A percentile compares a stretch with the other conserved stretches of the same genome.
These are phyloP conservation scores for Rachicladosporium sp. DNA, from an alignment of 2,329 filamentous ascomycete genomes.

Conservation along the genomic window DNA sequence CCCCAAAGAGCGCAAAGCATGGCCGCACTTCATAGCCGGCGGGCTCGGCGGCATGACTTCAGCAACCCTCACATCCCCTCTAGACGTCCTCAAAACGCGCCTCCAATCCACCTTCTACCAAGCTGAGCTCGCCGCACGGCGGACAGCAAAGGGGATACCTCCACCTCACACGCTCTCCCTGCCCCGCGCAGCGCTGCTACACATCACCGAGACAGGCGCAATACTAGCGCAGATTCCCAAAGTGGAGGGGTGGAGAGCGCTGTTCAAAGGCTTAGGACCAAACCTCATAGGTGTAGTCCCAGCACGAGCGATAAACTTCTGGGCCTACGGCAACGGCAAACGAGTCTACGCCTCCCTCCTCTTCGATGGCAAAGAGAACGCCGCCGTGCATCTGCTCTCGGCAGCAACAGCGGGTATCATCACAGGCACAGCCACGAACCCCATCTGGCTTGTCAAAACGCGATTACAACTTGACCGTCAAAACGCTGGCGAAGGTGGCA, in stretches of 20 bases:
- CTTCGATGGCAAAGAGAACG: conserved; percentile 56
- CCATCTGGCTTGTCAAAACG: conserved; percentile 95
- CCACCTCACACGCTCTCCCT: conserved; percentile 50
- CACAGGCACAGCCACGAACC: conserved; percentile 85
- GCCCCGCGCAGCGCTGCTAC: conserved; percentile 53
- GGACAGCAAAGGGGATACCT: conserved; percentile 44
- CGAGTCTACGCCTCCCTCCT: conserved; percentile 62
- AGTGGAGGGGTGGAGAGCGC: conserved; percentile 68
- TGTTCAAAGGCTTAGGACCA: conserved; percentile 88
- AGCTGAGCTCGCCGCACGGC: conserved; percentile 58
- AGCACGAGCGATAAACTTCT: conserved; percentile 86
- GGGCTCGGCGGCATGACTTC: conserved; percentile 84
- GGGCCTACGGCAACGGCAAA: conserved; percentile 86
- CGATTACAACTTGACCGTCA: conserved; percentile 84
- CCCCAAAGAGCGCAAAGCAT: conserved; percentile 51
- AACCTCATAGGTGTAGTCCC: conserved; percentile 85
- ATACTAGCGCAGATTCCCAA: conserved; percentile 72
- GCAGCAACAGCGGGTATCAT: conserved; percentile 69
- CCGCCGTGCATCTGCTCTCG: conserved; percentile 66
- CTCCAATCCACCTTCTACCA: conserved; percentile 94
- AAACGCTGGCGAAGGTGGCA: conserved; percentile 44
- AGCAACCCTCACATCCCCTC: conserved; percentile 80
- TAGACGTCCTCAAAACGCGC: conserved; percentile 87
- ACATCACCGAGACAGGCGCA: conserved; percentile 75
- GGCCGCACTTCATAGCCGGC: conserved; percentile 85